Base-by-base conservation (phyloP, 2,329 filamentous ascomycete species). In the Fusarium brevicatenulatum region DNA sequence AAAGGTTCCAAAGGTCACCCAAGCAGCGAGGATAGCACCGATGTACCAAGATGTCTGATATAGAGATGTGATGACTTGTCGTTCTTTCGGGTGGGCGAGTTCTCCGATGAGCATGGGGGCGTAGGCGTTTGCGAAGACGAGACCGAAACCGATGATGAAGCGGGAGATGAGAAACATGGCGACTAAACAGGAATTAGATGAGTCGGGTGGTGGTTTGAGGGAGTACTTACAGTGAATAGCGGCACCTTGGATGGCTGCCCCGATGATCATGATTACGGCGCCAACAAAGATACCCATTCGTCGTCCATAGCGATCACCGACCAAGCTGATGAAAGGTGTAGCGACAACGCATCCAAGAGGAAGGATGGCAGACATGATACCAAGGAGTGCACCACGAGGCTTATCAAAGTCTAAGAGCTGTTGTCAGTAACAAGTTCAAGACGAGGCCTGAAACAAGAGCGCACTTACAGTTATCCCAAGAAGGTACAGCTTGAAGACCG, bases 101-200 rank as follows among this genome's bases (percentile, higher is more conserved):
- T 89, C 87, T 62, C 85, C 86, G n/a, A 89, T 84, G 59, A 88
- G 77, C n/a, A 84, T 80, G 2, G 86, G 86, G 0, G 85, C 86
- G 10, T 84, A 84, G 32, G 87, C 85, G 68, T 87, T 88, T 47
- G 83, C 84, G 68, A 87, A 87, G 0, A 85, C 83, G 40, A 88
- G 85, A 16, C 86, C 87, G 30, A 88, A 86, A n/a, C 87, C 87
- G 28, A 89, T 82, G 15, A 88, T 75, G 66, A 87, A 85, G 67
- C 87, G 83, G 19, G 86, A 83, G 30, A 86, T 80, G 43, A 89
- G 82, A 61, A 88, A 89, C 86, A 88, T 88, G 40, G 79, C 86
- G 56, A 89, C 72, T 74, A 44, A 4, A 18, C 46, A 50, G 5
- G 15, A 50, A 7, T 16, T 34, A 12, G 28, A n/a, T 32, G 21